Evolutionary conservation across 2,329 filamentous ascomycete genomes (phyloP), one percentile per base, ranked within the genome.

Genomic region (Malbranchea cinnamomea): DNA sequence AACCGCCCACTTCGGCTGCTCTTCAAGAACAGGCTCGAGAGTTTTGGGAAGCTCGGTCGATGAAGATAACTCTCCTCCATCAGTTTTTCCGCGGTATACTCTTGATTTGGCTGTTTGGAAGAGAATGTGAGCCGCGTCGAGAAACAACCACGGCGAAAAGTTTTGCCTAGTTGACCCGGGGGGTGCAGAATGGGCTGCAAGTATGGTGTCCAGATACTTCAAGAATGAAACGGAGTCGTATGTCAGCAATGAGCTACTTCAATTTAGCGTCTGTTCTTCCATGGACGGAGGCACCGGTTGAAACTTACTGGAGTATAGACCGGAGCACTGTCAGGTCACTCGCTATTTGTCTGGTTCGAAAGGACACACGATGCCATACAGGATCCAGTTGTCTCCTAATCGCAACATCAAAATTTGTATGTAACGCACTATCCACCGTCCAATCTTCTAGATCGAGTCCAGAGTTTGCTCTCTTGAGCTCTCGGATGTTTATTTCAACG

Each of bases 381-480:
- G 87, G 85, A 47, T 95, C 85, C 11, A 98, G 62, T 53, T 98
- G 89, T 34, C 85, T 71, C 37, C 87, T 71, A 29, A 98, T 74
- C 32, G 85, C 78, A 36, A 80, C 64, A 50, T 95, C 89, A 51
- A 98, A 98, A 45, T 84, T 92, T 47, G 78, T 81, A 41, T 94
- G 78, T 37, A 95, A 59, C 20, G 87, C 87, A 47, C 81, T 94
- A 52, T 95, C 87, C 11, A 93, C 64, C 28, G 83, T 94, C 87
- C 87, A 95, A 47, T 94, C 85, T 36, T 91, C 85, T 74, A 95
- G 85, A 43, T 95, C 87, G 5, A 98, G 62, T 2, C 84, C 85
- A 1, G 74, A 69, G 47, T 94, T 95, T 11, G 74, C 71, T 57
- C 92, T 95, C 51, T 87, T 91, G 24, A 98, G 67, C 56, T 98